phyloP scores from a whole-genome alignment of 1,284 basidiomycete species.

The Cryptococcus sp. region DNA sequence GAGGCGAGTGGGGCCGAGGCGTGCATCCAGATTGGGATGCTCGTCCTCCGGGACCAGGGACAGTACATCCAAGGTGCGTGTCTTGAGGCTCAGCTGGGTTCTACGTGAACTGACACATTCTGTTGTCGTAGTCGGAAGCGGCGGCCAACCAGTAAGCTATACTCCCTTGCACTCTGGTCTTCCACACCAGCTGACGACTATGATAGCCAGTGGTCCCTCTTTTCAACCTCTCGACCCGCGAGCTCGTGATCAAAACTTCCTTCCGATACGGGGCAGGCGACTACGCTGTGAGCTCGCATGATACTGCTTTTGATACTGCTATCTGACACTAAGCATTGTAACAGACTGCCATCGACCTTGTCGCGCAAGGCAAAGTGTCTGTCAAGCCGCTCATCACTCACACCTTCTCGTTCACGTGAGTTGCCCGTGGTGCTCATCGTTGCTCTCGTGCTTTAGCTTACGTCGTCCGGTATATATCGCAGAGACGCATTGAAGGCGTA shows the following conservation, averaged over 20 bases:
- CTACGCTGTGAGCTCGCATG: conserved; percentile 49
- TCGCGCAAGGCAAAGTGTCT: conserved; percentile 55
- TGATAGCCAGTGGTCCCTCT: too few species aligned
- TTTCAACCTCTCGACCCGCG: too few species aligned
- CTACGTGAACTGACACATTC: neutral
- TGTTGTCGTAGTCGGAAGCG: neutral
- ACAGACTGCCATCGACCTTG: conserved; percentile 54
- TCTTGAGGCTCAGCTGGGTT: conserved; percentile 31
- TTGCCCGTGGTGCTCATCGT: too few species aligned
- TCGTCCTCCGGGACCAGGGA: conserved; percentile 62
- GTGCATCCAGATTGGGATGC: conserved; percentile 59
- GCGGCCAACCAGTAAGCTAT: too few species aligned
- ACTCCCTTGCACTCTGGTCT: too few species aligned
- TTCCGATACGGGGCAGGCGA: conserved; percentile 37
- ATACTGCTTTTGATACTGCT: too few species aligned
- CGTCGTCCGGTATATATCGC: too few species aligned
- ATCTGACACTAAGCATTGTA: too few species aligned
- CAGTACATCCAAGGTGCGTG: conserved; percentile 45
- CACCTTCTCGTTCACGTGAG: conserved; percentile 56
- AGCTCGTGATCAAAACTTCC: too few species aligned
- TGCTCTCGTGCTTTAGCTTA: too few species aligned
- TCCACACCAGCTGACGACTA: too few species aligned
- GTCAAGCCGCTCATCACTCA: conserved; percentile 57
- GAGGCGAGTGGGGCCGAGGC: conserved; percentile 61
- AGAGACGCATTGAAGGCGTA: too few species aligned